Evolutionary conservation across 2,329 filamentous ascomycete species (phyloP).

Genomic region (Diplodia seriata): DNA sequence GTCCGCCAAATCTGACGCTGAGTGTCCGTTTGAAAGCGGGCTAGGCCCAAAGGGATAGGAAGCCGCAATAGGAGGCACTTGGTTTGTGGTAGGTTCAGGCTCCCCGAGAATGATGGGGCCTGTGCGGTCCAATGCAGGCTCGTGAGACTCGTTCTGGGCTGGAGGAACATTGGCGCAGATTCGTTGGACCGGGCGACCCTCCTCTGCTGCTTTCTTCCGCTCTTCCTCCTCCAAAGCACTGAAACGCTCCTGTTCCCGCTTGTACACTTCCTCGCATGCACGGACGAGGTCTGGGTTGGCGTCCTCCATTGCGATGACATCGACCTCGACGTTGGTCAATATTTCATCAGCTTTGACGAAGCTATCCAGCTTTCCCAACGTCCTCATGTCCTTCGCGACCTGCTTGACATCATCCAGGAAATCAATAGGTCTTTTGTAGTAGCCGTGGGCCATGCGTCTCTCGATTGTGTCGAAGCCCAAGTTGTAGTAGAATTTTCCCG

Average conservation of each 20-base stretch:
- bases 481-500: constrained; percentile 92
- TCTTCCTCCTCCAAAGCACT: constrained; percentile 66
- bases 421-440: constrained; percentile 88
- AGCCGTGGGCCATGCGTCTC: constrained; percentile 94
- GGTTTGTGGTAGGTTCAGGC: constrained; percentile 61
- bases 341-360: constrained; percentile 90
- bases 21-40: constrained; percentile 66
- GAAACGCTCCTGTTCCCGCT: constrained; percentile 68
- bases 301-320: constrained; percentile 78
- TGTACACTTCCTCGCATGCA: constrained; percentile 84
- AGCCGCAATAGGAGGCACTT: constrained; percentile 55
- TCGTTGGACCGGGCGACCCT: constrained; percentile 50
- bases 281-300: constrained; percentile 66
- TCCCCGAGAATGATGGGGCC: constrained; percentile 66
- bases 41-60: constrained; percentile 64
- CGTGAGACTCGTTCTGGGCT: constrained; percentile 49
- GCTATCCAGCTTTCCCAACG: constrained; percentile 80
- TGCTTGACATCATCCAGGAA: constrained; percentile 88
- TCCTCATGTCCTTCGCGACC: constrained; percentile 83
- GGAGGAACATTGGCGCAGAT: constrained; percentile 50
- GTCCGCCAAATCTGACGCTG: constrained; percentile 42
- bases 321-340: constrained; percentile 90
- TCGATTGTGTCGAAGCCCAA: constrained; percentile 92
- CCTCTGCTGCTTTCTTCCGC: constrained; percentile 44
- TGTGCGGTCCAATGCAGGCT: constrained; percentile 49